Evolutionary conservation across 2,329 filamentous ascomycete species (phyloP).

Genomic region (Paecilomyces sp.): DNA sequence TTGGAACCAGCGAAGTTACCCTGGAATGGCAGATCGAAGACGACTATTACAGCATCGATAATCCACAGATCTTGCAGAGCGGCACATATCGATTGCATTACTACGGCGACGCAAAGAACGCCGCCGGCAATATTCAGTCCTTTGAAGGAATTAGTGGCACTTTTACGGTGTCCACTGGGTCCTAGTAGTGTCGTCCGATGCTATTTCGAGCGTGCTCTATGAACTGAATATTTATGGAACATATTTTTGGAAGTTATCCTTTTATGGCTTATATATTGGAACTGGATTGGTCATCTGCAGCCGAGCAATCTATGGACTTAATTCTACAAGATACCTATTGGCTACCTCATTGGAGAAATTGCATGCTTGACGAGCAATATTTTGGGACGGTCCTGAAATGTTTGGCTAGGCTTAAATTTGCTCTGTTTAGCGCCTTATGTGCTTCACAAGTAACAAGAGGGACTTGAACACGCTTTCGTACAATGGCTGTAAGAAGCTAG

Average conservation of each 20-base stretch:
- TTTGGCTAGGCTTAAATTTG: neutral
- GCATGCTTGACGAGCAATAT: neutral
- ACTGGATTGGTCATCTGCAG: neutral
- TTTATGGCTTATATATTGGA: neutral
- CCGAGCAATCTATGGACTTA: neutral
- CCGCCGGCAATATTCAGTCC: constrained; percentile 52
- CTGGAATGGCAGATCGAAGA: constrained; percentile 72
- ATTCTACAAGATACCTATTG: neutral
- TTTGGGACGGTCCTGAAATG: neutral
- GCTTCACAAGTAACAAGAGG: neutral
- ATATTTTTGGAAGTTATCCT: neutral
- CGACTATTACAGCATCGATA: constrained; percentile 37
- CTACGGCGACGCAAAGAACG: constrained; percentile 71
- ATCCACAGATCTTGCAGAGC: constrained; percentile 24
- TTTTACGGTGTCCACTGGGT: constrained; percentile 25
- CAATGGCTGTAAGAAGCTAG: neutral
- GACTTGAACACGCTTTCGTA: neutral
- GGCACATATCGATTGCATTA: constrained; percentile 77
- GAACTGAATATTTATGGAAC: neutral
- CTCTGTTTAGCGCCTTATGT: neutral
- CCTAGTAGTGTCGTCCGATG: neutral
- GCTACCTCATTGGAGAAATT: neutral
- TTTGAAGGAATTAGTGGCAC: constrained; percentile 62
- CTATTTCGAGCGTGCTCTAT: neutral
- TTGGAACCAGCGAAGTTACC: constrained; percentile 71